Percentiles rank a stretch among this genome's conserved stretches.
phyloP scores from a whole-genome alignment of 2,329 filamentous ascomycete genomes.

The Neodidymelliopsis sp. region DNA sequence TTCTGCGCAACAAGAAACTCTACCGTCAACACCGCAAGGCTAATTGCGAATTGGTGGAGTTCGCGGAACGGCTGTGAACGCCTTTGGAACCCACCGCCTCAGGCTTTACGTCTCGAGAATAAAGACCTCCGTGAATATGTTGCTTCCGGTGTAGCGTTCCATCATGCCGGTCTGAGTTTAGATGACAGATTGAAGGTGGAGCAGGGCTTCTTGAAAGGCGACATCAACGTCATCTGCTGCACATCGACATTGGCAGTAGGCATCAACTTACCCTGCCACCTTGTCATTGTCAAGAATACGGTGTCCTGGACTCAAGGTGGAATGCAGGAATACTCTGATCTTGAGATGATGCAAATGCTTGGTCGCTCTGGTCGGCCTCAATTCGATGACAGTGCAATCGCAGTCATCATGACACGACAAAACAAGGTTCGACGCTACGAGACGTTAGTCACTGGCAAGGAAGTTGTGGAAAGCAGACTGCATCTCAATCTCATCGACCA shows the following conservation, averaged over 20 bases:
- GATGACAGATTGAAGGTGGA: constrained; percentile 73
- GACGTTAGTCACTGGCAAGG: constrained; percentile 74
- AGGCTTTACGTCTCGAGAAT: constrained; percentile 61
- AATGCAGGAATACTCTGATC: constrained; percentile 76
- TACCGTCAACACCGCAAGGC: constrained; percentile 70
- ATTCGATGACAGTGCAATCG: constrained; percentile 77
- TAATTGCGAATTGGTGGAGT: constrained; percentile 72
- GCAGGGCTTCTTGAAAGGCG: constrained; percentile 70
- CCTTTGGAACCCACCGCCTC: constrained; percentile 69
- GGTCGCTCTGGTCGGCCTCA: constrained; percentile 84
- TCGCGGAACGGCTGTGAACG: constrained; percentile 59
- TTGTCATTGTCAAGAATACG: constrained; percentile 85
- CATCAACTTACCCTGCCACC: constrained; percentile 82
- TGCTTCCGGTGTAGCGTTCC: constrained; percentile 74
- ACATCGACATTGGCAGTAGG: constrained; percentile 86
- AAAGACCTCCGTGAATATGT: constrained; percentile 65
- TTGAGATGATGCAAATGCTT: constrained; percentile 92
- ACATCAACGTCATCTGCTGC: constrained; percentile 84
- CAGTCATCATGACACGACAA: constrained; percentile 79
- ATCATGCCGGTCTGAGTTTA: constrained; percentile 77
- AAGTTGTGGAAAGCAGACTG: constrained; percentile 78
- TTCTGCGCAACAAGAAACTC: constrained; percentile 83
- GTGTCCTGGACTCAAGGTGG: constrained; percentile 63
- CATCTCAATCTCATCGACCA: constrained; percentile 84
- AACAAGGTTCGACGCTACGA: constrained; percentile 72